Evolutionary conservation across 257 asterid genomes (phyloP).

Genomic region (Misopates orontium): DNA sequence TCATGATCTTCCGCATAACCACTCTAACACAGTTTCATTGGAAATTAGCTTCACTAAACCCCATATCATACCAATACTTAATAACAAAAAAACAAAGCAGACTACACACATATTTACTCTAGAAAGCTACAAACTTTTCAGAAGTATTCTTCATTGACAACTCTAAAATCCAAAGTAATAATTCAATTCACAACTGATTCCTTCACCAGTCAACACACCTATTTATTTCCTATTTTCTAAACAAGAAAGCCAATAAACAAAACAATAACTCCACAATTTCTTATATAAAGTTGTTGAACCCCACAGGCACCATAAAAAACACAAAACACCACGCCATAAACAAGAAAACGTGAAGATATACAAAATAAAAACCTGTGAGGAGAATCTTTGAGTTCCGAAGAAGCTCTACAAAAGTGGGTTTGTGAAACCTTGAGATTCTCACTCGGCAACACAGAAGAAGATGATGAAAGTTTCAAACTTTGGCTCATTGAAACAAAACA

Average conservation of each 20-base stretch:
- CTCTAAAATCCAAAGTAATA: neutral
- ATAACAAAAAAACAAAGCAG: neutral
- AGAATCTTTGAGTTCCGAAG: conserved; percentile 38
- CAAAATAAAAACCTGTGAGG: conserved; percentile 30
- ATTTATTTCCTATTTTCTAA: neutral
- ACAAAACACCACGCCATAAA: neutral
- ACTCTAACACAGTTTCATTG: neutral
- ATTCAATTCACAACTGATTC: neutral
- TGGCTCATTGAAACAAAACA: conserved; percentile 28
- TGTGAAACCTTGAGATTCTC: conserved; percentile 26
- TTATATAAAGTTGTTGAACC: too few relatives aligned
- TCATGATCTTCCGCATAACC: neutral
- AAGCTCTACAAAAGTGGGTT: conserved; percentile 39
- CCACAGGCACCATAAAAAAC: too few relatives aligned
- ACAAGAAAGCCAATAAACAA: neutral
- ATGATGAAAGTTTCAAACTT: conserved; percentile 15
- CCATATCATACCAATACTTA: neutral
- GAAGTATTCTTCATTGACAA: neutral
- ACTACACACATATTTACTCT: neutral
- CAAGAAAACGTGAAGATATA: neutral
- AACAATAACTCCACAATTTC: neutral
- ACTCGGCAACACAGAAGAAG: neutral
- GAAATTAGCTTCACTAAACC: neutral
- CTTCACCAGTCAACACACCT: neutral
- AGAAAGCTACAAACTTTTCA: neutral